Evolutionary conservation across 1,139 yeast genomes (phyloP).

Genomic region (Geotrichum phurueaensis): DNA sequence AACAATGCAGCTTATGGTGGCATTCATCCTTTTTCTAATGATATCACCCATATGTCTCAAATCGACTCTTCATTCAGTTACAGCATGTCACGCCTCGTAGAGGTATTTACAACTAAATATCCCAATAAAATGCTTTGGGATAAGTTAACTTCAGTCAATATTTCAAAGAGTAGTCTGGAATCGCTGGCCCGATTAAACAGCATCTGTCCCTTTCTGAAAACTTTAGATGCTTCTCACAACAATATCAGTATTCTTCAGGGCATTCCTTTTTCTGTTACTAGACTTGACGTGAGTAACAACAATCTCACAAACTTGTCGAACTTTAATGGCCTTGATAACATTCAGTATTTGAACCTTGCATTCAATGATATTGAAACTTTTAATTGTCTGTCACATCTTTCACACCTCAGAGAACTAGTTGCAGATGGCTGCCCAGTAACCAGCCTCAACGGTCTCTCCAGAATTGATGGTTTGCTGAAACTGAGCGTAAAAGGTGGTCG

Average conservation of each 20-base stretch:
- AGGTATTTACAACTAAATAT: conserved; percentile 32
- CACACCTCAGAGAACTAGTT: conserved; percentile 30
- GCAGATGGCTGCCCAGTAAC: conserved; percentile 11
- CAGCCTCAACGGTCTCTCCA: conserved; percentile 17
- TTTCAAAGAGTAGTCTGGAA: conserved; percentile 30
- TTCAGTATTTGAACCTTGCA: conserved; percentile 32
- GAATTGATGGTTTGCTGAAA: conserved; percentile 30
- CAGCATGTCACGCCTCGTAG: conserved; percentile 28
- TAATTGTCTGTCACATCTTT: conserved; percentile 31
- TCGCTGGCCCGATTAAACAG: conserved; percentile 34
- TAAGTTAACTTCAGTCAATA: conserved; percentile 29
- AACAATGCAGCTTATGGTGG: neutral
- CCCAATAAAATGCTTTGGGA: conserved; percentile 37
- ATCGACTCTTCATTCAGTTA: conserved; percentile 27
- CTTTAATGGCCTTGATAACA: conserved; percentile 29
- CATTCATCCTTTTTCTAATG: neutral
- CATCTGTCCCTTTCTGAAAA: conserved; percentile 35
- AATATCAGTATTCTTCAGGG: conserved; percentile 36
- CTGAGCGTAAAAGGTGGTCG: conserved; percentile 25
- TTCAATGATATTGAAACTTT: conserved; percentile 33
- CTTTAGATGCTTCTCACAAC: conserved; percentile 34
- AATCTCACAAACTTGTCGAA: conserved; percentile 31
- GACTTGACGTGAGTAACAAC: conserved; percentile 31
- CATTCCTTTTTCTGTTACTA: conserved; percentile 30
- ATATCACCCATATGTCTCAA: conserved; percentile 30